Evolutionary conservation across 208 protist species (phyloP).

Genomic region (Leishmania guyanensis): DNA sequence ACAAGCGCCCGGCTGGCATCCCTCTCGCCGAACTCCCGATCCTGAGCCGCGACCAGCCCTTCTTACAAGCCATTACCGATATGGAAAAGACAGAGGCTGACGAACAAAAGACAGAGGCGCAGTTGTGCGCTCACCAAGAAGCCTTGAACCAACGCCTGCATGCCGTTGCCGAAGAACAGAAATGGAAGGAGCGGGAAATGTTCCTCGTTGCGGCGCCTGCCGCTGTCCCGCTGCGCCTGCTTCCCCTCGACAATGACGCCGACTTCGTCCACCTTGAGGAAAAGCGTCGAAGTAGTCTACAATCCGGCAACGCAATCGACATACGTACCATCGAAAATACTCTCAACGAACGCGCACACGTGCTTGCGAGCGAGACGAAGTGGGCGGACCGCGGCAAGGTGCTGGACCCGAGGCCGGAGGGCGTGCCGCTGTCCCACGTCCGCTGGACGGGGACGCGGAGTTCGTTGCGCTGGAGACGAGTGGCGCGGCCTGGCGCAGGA

Average conservation of each 20-base stretch:
- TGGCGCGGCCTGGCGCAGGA: too few species aligned
- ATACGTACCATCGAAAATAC: constrained; percentile 26
- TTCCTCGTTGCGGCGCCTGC: constrained; percentile 40
- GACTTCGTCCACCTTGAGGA: constrained; percentile 17
- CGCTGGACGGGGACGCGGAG: too few species aligned
- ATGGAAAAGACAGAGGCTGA: constrained; percentile 18
- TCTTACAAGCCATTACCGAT: constrained; percentile 21
- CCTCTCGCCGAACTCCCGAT: constrained; percentile 28
- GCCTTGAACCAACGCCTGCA: constrained; percentile 34
- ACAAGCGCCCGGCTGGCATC: constrained; percentile 32
- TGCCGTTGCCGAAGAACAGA: constrained; percentile 33
- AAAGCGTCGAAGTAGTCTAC: constrained; percentile 7
- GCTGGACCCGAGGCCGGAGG: too few species aligned
- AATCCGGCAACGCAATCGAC: background rate
- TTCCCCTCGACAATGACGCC: constrained; percentile 39
- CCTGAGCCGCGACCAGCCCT: constrained; percentile 33
- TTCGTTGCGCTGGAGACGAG: too few species aligned
- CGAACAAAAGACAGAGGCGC: background rate
- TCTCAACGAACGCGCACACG: constrained; percentile 58
- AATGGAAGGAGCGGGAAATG: constrained; percentile 30
- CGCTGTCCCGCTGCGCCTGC: constrained; percentile 19
- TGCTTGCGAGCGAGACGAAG: too few species aligned
- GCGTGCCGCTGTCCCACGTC: too few species aligned
- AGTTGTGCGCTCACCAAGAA: constrained; percentile 14
- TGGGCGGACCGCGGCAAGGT: too few species aligned